phyloP scores from a whole-genome alignment of 352 stramenopile species.

The Phytophthora cryptogea region DNA sequence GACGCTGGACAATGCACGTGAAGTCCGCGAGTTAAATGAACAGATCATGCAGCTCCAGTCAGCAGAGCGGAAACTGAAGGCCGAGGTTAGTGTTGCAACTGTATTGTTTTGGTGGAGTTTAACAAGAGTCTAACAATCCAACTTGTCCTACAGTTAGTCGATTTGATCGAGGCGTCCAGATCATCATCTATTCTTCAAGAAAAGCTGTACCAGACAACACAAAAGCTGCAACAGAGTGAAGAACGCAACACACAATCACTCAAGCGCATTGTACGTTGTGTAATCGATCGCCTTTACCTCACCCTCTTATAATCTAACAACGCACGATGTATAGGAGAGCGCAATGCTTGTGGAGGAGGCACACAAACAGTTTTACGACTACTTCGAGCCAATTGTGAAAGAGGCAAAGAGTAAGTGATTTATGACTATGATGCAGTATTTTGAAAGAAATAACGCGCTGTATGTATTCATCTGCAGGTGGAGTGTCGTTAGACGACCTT shows the following conservation, averaged over 20 bases:
- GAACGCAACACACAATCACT: constrained; percentile 48
- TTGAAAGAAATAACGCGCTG: neutral
- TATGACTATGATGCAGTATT: neutral
- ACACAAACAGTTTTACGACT: constrained; percentile 49
- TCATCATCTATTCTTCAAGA: constrained; percentile 64
- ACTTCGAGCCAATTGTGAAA: constrained; percentile 55
- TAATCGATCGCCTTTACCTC: neutral
- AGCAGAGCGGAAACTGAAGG: constrained; percentile 66
- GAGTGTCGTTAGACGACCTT: constrained; percentile 49
- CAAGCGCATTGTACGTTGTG: constrained; percentile 53
- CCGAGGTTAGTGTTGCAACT: constrained; percentile 47
- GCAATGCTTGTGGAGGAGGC: constrained; percentile 46
- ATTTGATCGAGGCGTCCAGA: constrained; percentile 70
- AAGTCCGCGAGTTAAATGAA: constrained; percentile 61
- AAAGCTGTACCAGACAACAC: constrained; percentile 54
- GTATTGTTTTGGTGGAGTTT: neutral
- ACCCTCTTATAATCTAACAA: constrained; percentile 7
- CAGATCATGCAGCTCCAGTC: constrained; percentile 65
- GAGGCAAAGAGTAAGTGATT: constrained; percentile 44
- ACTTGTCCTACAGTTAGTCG: constrained; percentile 47
- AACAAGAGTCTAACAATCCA: neutral
- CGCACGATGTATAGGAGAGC: constrained; percentile 35
- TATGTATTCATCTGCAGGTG: constrained; percentile 29
- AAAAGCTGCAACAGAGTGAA: constrained; percentile 63
- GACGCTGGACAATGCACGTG: constrained; percentile 51